Base-by-base conservation (phyloP, 495 filamentous ascomycete genomes). In the Collariella sp. region DNA sequence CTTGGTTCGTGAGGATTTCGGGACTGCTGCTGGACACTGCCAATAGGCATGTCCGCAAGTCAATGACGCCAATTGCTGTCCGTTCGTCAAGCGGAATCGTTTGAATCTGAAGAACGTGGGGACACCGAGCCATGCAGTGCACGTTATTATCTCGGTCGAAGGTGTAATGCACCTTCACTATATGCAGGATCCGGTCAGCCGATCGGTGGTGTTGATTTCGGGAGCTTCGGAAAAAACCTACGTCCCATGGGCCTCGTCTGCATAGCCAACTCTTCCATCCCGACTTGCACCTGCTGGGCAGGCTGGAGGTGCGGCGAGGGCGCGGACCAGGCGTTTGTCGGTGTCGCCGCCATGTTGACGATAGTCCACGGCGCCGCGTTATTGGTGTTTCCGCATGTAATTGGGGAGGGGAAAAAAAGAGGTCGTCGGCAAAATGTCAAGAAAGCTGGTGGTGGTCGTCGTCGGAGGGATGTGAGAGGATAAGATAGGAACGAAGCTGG, bases 121-220 rank as follows among this genome's bases (percentile, higher is more conserved):
- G 88, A 79, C 89, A 88, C 62, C 91, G 83, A 55, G 94, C 91
- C 24, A 98, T 74, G 71, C 93, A 97, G 64, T 91, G 88, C 22
- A 89, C 86, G 69, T 90, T 89, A 67, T 81, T 85, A 41, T 88
- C 85, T 62, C 88, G 83, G 63, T 97, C 91, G 70, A 97, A 97
- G 19, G 91, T 94, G 69, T 98, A 98, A 38, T 93, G 84, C 23
- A 98, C 88, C 77, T 98, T 97, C 69, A 97, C 87, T 89, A 66
- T 53, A 66, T 24, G 42, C 35, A 23, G 52, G 34, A 29, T 36
- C 35, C 29, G 26, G 55, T 70, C 56, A 70, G 70, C 58, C 13
- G 40, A 43, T 20, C 22, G 42, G 50, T 7, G 29, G 7, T 26
- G 6, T 10, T 3, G 26, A 26, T 7, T 7, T 19, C 18, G n/a